Percentiles rank a stretch among this genome's conserved stretches.
phyloP scores from a whole-genome alignment of 2,329 filamentous ascomycete species.

The Aureobasidium sp. region DNA sequence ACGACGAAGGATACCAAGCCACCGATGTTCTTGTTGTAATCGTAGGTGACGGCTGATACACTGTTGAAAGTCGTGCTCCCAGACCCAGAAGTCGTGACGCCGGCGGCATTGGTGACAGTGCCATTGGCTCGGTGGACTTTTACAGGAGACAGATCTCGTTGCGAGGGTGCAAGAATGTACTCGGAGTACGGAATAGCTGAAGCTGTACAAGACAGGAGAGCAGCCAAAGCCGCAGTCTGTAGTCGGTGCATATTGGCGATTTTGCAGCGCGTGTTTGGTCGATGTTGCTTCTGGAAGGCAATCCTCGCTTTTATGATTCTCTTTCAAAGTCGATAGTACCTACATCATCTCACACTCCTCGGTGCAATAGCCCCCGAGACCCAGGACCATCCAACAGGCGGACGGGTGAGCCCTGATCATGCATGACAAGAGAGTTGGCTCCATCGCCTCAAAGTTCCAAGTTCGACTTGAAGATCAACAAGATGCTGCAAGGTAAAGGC shows the following conservation, averaged over 20 bases:
- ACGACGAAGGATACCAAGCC: slow-evolving; percentile 33
- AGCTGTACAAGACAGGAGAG: neutral
- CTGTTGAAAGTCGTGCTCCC: neutral
- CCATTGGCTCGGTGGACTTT: neutral
- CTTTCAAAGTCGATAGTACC: neutral
- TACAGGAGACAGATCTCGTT: neutral
- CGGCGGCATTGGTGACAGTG: neutral
- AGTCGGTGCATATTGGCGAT: neutral
- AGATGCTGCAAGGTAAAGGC: neutral
- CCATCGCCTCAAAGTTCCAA: neutral
- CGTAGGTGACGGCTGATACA: slow-evolving; percentile 9
- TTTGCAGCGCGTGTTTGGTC: neutral
- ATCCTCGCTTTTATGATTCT: neutral
- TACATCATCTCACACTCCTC: neutral
- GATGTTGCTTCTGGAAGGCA: neutral
- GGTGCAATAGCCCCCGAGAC: neutral
- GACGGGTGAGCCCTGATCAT: neutral
- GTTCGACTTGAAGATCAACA: neutral
- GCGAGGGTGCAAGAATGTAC: slow-evolving; percentile 6
- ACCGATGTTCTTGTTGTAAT: slow-evolving; percentile 31
- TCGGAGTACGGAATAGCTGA: slow-evolving; percentile 1
- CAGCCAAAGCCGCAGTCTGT: neutral
- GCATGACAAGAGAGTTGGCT: neutral
- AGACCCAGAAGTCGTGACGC: neutral
- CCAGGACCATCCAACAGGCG: neutral